Percentiles rank a stretch among this genome's conserved stretches.
phyloP scores from a whole-genome alignment of 1,139 yeast genomes.

The Saccharomyces hybrid region DNA sequence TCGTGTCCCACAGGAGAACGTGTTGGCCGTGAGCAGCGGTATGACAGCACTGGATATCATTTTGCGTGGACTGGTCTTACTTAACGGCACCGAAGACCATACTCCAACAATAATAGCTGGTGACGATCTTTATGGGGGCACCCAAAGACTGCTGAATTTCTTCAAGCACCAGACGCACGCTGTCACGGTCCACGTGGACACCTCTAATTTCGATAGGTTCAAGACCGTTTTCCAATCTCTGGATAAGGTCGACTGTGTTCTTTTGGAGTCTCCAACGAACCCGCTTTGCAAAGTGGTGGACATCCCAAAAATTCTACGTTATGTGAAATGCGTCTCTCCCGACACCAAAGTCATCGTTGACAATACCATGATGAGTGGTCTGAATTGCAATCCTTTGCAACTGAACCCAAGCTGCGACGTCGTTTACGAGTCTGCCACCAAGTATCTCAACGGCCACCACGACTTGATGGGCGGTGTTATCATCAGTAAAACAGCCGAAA shows the following conservation, averaged over 20 bases:
- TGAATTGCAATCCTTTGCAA: conserved; percentile 75
- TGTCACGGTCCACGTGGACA: conserved; percentile 69
- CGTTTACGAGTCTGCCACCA: conserved; percentile 88
- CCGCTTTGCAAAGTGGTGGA: conserved; percentile 86
- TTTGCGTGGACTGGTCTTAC: conserved; percentile 53
- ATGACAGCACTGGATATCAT: conserved; percentile 90
- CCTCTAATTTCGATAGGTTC: conserved; percentile 50
- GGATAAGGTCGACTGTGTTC: conserved; percentile 42
- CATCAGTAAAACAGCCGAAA: conserved; percentile 54
- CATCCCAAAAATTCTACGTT: conserved; percentile 52
- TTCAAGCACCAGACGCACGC: conserved; percentile 58
- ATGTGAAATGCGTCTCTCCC: conserved; percentile 63
- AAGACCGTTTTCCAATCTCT: conserved; percentile 36
- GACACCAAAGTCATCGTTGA: conserved; percentile 74
- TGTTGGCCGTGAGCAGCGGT: conserved; percentile 80
- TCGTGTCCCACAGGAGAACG: conserved; percentile 57
- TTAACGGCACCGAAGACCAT: conserved; percentile 31
- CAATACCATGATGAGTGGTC: conserved; percentile 93
- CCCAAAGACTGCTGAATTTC: conserved; percentile 75
- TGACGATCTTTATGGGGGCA: conserved; percentile 88
- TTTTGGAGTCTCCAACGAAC: conserved; percentile 85
- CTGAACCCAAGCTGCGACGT: conserved; percentile 67
- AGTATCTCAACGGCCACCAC: conserved; percentile 87
- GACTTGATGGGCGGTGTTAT: conserved; percentile 93
- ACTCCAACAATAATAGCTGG: conserved; percentile 58